Conservation (phyloP, 345 rosid species). For the Populus pruinosa region DNA sequence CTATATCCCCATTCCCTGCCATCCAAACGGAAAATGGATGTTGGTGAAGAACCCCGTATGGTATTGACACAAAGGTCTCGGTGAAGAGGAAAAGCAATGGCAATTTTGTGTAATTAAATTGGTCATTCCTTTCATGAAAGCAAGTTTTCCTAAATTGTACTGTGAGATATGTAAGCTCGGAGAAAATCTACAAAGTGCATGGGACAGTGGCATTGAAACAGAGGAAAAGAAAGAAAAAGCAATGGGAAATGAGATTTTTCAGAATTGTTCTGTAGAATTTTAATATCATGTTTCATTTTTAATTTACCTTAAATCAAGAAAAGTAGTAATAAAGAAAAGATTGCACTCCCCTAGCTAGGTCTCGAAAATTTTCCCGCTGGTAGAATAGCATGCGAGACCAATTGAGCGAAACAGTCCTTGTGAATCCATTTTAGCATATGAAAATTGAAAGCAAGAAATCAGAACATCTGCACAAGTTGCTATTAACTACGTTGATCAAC, state of each 20-base stretch:
- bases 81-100: not conserved
- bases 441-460: not conserved
- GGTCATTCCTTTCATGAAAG: not conserved
- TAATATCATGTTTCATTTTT: not conserved
- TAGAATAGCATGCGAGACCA: not conserved
- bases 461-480: not conserved
- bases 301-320: not conserved
- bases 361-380: not conserved
- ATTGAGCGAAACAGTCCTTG: not conserved
- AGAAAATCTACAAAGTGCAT: not conserved
- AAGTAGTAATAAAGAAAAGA: not conserved
- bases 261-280: not conserved
- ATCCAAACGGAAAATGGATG: not conserved
- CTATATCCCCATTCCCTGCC: not conserved
- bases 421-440: not conserved
- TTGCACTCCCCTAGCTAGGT: not conserved
- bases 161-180: not conserved
- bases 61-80: not conserved
- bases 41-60: not conserved
- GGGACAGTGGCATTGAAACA: not conserved
- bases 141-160: constrained; percentile 1
- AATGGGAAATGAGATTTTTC: not conserved
- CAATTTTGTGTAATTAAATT: not conserved
- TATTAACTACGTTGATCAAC: not conserved
- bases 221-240: not conserved